Percentiles rank a stretch among this genome's conserved stretches.
These are phyloP conservation scores for Wilcoxina mikolae DNA, from an alignment of 495 filamentous ascomycete genomes.

Conservation along the genomic window DNA sequence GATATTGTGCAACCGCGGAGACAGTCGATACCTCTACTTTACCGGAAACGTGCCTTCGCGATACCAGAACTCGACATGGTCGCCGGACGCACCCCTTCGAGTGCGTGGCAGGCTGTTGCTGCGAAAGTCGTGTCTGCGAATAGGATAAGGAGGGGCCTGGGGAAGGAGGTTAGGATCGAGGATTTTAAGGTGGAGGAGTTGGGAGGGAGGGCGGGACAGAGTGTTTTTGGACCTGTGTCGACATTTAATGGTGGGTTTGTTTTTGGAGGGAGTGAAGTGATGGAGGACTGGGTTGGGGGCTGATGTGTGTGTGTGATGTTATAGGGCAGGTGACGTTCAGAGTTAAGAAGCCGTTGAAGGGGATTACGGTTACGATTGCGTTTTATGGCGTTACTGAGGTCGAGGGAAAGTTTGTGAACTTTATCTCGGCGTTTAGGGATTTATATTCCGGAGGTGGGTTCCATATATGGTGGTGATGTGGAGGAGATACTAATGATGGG, in stretches of 20 bases:
- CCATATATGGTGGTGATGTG: not conserved
- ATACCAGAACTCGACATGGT: constrained; percentile 21
- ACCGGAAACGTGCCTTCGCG: constrained; percentile 8
- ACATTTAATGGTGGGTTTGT: constrained; percentile 24
- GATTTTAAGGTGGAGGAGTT: constrained; percentile 26
- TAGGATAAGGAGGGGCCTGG: constrained; percentile 16
- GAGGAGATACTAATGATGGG: constrained; percentile 2
- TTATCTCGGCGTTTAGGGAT: constrained; percentile 18
- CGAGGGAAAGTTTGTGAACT: constrained; percentile 14
- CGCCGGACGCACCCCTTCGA: constrained; percentile 20
- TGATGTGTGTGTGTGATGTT: not conserved
- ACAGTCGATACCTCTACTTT: not conserved
- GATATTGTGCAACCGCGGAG: not conserved
- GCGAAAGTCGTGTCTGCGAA: constrained; percentile 27
- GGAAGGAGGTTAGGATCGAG: constrained; percentile 14
- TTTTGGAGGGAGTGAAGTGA: no score
- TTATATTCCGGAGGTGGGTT: constrained; percentile 21
- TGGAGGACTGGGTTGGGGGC: not conserved
- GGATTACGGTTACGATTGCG: constrained; percentile 22
- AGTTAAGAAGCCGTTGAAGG: constrained; percentile 22
- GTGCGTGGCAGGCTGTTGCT: constrained; percentile 23
- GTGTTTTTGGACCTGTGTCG: constrained; percentile 25
- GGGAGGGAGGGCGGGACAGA: constrained; percentile 18
- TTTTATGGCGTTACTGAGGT: constrained; percentile 21
- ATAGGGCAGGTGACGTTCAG: constrained; percentile 20